Base-by-base conservation (phyloP, 345 rosid genomes). In the Heritiera littoralis region DNA sequence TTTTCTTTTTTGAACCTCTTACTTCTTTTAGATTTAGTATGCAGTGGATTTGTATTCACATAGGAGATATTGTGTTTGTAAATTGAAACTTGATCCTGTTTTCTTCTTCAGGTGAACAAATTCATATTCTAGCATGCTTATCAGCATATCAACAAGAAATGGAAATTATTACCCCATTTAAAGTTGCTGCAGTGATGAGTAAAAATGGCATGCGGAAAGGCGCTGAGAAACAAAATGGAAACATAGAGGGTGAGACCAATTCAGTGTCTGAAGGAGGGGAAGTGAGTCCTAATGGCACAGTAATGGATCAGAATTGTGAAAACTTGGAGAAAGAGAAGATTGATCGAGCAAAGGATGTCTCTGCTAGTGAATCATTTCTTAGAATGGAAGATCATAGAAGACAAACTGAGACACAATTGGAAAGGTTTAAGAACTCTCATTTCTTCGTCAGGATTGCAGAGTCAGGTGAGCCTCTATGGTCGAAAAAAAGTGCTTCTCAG, bases 361-460 rank as follows among this genome's bases (percentile, higher is more conserved):
- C 94, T 83, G 95, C 86, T 66, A 92, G 98, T 76, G 97, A 94
- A 88, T 90, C 97, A 63, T 81, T 90, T 59, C 92, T 94, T 74
- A 87, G 94, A 84, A 90, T 88, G 97, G 98, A 97, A 85, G 97
- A 92, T 86, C 92, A 85, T 75, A 87, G 85, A 81, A 90, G 93
- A 75, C 91, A 86, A 79, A 90, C 93, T 45, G 97, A 89, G 81
- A 89, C 77, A 28, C 80, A 90, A 79, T 84, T 94, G 86, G 89
- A 91, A 77, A 94, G 88, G 84, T 89, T 97, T 88, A 87, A 88
- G 83, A 91, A 89, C 89, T 97, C 99, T 63, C 94, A 94, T 86
- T 97, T 94, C 89, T 92, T 97, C 75, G 98, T 91, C 74, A 93
- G 98, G 88, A 92, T 92, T 74, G 91, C 97, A 12, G 98, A 91